Percentiles rank a stretch among this genome's conserved stretches.
These are phyloP conservation scores for Pulveroboletus sp. DNA, from an alignment of 768 basidiomycete genomes.

Conservation along the genomic window DNA sequence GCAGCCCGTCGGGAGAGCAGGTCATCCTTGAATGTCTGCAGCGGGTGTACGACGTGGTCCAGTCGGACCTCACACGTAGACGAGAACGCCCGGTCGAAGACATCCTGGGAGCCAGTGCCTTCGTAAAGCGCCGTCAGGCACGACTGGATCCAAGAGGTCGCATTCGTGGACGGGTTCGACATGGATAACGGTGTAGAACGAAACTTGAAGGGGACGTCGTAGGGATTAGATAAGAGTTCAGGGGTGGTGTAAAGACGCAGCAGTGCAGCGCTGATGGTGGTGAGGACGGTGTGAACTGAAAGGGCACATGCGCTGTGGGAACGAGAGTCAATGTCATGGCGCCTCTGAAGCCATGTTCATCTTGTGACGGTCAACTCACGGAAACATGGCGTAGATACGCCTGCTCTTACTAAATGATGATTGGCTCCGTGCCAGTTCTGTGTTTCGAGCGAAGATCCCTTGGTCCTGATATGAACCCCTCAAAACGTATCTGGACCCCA, in stretches of 20 bases:
- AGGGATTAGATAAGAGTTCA: background rate
- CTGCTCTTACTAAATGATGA: no score
- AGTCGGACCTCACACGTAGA: constrained; percentile 29
- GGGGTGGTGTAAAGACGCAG: background rate
- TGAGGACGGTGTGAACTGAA: background rate
- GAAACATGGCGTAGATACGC: no score
- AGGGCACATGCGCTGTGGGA: no score
- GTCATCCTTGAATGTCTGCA: constrained; percentile 28
- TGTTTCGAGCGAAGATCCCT: no score
- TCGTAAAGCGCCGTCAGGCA: constrained; percentile 28
- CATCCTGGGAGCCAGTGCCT: constrained; percentile 5
- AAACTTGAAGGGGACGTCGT: background rate
- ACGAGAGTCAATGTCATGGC: no score
- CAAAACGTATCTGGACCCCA: no score
- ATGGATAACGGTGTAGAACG: background rate
- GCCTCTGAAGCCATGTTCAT: no score
- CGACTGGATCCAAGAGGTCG: constrained; percentile 28
- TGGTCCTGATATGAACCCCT: no score
- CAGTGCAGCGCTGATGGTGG: constrained; percentile 1
- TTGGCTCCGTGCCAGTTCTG: no score
- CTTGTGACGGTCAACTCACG: no score
- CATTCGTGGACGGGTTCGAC: background rate
- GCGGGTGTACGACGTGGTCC: constrained; percentile 25
- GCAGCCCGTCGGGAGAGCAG: constrained; percentile 18
- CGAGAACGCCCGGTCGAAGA: constrained; percentile 32